Evolutionary conservation across 495 filamentous ascomycete genomes (phyloP).

Genomic region (Bombardia bombarda): DNA sequence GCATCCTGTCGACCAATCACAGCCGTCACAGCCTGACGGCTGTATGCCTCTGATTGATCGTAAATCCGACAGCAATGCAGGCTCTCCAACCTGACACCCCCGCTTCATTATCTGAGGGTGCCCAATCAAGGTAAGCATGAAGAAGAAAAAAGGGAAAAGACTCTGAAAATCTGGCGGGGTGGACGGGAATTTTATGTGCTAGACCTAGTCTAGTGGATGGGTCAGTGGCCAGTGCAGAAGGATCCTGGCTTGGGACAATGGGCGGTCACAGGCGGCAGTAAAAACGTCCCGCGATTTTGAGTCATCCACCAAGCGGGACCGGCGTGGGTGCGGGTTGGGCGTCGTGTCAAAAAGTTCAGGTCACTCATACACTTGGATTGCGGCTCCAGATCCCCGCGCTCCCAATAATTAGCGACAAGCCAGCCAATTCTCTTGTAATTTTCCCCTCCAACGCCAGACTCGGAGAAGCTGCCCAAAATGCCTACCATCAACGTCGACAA

Average conservation of each 20-base stretch:
- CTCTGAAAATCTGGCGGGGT: constrained; percentile 3
- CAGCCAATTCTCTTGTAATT: too few relatives aligned
- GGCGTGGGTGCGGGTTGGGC: constrained; percentile 1
- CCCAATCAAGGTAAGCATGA: constrained; percentile 24
- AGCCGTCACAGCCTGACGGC: too few relatives aligned
- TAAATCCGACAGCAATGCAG: too few relatives aligned
- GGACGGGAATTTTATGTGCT: background rate
- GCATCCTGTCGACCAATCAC: too few relatives aligned
- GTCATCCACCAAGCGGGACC: constrained; percentile 13
- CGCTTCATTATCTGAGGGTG: constrained; percentile 11
- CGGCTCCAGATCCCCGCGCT: constrained; percentile 4
- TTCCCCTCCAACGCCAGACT: background rate
- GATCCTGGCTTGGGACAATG: background rate
- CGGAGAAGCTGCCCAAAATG: constrained; percentile 35
- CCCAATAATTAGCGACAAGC: constrained; percentile 1
- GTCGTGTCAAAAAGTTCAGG: constrained; percentile 15
- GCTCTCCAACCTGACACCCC: background rate
- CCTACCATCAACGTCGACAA: constrained; percentile 96
- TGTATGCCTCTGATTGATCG: too few relatives aligned
- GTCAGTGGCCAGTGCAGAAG: constrained; percentile 12
- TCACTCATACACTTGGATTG: constrained; percentile 3
- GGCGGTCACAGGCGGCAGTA: constrained; percentile 17
- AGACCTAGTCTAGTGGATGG: background rate
- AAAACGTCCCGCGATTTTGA: constrained; percentile 23
- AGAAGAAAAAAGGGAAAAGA: constrained; percentile 16